These are phyloP conservation scores for Acer yangbiense DNA, from an alignment of 345 rosid species.

Conservation along the genomic window DNA sequence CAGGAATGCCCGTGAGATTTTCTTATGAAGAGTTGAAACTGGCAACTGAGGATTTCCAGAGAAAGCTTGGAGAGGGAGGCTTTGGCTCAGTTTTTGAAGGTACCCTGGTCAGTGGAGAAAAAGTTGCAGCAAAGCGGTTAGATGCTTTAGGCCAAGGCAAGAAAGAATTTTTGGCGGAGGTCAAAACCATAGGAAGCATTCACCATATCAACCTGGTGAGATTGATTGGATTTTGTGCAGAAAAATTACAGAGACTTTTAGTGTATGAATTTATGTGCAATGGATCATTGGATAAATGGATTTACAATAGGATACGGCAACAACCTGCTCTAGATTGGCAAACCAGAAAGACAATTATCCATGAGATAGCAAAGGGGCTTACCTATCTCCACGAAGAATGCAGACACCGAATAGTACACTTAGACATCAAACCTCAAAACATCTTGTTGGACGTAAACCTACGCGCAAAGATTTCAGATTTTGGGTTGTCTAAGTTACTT, in stretches of 20 bases:
- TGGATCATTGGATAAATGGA: conserved; percentile 1
- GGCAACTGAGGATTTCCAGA: not conserved
- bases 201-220: conserved; percentile 6
- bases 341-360: not conserved
- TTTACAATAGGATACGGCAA: not conserved
- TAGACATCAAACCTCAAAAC: not conserved
- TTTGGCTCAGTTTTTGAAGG: conserved; percentile 2
- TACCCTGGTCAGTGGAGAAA: not conserved
- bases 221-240: not conserved
- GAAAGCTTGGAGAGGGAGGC: not conserved
- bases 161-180: not conserved
- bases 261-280: not conserved
- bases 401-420: not conserved
- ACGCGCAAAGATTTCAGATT: not conserved
- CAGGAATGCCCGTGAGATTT: not conserved
- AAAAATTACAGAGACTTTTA: not conserved
- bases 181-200: not conserved
- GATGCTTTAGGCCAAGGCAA: not conserved
- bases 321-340: not conserved
- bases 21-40: not conserved
- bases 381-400: not conserved
- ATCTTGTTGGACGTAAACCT: not conserved
- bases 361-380: not conserved
- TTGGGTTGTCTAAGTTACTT: not conserved
- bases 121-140: too few relatives aligned